These are phyloP conservation scores for Diddensiella santjacobensis DNA, from an alignment of 805 yeast genomes.

Conservation along the genomic window DNA sequence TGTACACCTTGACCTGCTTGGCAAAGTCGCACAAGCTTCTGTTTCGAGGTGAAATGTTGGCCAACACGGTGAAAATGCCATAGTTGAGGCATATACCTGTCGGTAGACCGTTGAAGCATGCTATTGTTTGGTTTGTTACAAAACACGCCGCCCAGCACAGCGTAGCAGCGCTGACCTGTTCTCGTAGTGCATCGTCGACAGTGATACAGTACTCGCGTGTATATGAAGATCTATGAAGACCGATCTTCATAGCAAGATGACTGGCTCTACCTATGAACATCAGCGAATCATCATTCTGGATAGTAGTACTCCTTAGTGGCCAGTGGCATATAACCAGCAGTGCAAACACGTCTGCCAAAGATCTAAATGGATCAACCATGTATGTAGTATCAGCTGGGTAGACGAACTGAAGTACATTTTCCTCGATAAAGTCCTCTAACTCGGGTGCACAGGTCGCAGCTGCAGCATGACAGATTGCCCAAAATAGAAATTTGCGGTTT, in stretches of 20 bases:
- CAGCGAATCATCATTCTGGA: slow-evolving; percentile 15
- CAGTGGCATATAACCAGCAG: slow-evolving; percentile 11
- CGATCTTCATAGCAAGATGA: slow-evolving; percentile 12
- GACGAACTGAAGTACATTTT: slow-evolving; percentile 1
- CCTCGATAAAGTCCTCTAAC: not conserved
- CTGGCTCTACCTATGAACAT: slow-evolving; percentile 10
- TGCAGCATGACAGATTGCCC: slow-evolving; percentile 14
- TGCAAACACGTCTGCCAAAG: slow-evolving; percentile 7
- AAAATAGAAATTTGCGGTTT: slow-evolving; percentile 5
- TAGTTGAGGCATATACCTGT: not conserved
- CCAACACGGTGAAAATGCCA: slow-evolving; percentile 7
- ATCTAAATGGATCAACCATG: slow-evolving; percentile 5
- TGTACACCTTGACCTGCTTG: slow-evolving; percentile 11
- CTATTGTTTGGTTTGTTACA: slow-evolving; percentile 9
- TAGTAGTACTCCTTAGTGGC: slow-evolving; percentile 6
- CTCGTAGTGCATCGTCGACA: slow-evolving; percentile 1
- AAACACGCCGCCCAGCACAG: slow-evolving; percentile 12
- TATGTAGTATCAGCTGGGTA: slow-evolving; percentile 5
- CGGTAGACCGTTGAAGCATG: slow-evolving; percentile 9
- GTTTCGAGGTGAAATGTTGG: slow-evolving; percentile 1
- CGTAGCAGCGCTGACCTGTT: slow-evolving; percentile 4
- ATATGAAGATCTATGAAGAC: slow-evolving; percentile 14
- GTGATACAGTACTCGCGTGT: slow-evolving; percentile 9
- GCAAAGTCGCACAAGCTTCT: slow-evolving; percentile 5
- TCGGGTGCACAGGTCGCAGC: slow-evolving; percentile 8